Base-by-base conservation (phyloP, 2,329 filamentous ascomycete genomes). In the Sarocladiaceae sp. region DNA sequence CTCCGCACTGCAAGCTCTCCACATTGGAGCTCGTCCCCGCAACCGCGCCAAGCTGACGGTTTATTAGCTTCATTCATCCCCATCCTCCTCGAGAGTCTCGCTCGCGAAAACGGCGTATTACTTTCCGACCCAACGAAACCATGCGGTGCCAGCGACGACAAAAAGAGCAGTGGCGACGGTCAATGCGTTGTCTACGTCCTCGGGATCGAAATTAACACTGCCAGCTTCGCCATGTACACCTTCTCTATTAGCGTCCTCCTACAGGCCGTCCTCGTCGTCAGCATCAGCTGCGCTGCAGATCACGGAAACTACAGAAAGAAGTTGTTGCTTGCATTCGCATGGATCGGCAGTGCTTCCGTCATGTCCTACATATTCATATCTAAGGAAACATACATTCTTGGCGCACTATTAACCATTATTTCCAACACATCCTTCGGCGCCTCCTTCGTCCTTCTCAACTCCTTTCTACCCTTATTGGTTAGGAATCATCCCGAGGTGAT, bases 201-300 rank as follows among this genome's bases (percentile, higher is more conserved):
- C 19, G 91, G 91, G 5, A 63, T 85, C 48, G 83, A 95, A 57
- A 83, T 98, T 67, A 97, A 97, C 64, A 96, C 91, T 1, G 90
- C 91, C 27, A 94, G 87, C 63, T 96, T 97, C 63, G 91, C 89
- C 60, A 95, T 97, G 88, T 97, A 97, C 66, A 96, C 89, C 2
- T 98, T 98, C 65, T 95, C 89, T 47, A 72, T 94, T 57, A 94
- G 88, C 60, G 93, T 98, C 2, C 65, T 96, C 16, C 64, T 96
- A 10, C 93, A 98, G 62, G 86, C 90, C 1, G 66, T 97, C 21
- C 69, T 97, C 23, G 94, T 98, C 33, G 88, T 98, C 51, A 95
- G 89, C 58, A 95, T 98, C 73, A 95, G 89, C 58, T 93, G 88
- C 45, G 90, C 91, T 6, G 93, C 93, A 46, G 93, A 98, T 62